These are phyloP conservation scores for Trichoderma sp. DNA, from an alignment of 2,329 filamentous ascomycete species.

Conservation along the genomic window DNA sequence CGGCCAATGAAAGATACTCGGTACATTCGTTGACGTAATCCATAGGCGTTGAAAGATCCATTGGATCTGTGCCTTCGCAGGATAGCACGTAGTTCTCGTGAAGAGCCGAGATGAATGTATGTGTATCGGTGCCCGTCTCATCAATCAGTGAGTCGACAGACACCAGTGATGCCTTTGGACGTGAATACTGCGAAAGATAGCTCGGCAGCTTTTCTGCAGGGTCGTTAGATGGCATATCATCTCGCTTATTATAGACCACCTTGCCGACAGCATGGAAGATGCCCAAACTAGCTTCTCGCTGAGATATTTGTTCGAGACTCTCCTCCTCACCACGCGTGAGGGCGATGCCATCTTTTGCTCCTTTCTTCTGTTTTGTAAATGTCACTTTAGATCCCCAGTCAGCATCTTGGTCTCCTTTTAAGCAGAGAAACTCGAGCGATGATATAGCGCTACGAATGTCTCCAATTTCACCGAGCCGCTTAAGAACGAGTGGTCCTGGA, in stretches of 20 bases:
- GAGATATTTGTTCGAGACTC: slow-evolving; percentile 75
- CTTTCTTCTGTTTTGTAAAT: slow-evolving; percentile 66
- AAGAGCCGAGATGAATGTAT: slow-evolving; percentile 83
- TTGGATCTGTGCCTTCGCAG: slow-evolving; percentile 58
- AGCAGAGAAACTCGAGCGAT: slow-evolving; percentile 85
- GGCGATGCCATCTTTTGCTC: slow-evolving; percentile 51
- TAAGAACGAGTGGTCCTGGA: slow-evolving; percentile 75
- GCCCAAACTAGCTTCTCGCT: slow-evolving; percentile 83
- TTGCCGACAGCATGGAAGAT: slow-evolving; percentile 97
- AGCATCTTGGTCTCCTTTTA: slow-evolving; percentile 72
- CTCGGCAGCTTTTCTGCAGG: slow-evolving; percentile 54
- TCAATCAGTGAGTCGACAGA: slow-evolving; percentile 76
- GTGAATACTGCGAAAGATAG: slow-evolving; percentile 55
- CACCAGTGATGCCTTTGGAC: slow-evolving; percentile 63
- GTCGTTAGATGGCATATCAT: slow-evolving; percentile 48
- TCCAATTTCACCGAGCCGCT: slow-evolving; percentile 77
- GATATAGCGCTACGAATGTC: slow-evolving; percentile 92
- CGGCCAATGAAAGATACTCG: slow-evolving; percentile 80
- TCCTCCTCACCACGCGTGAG: slow-evolving; percentile 77
- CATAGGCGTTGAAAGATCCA: slow-evolving; percentile 59
- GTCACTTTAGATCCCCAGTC: slow-evolving; percentile 73
- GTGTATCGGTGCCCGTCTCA: slow-evolving; percentile 87
- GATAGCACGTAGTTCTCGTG: slow-evolving; percentile 94
- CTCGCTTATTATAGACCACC: slow-evolving; percentile 92
- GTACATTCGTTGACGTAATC: slow-evolving; percentile 84